Percentiles rank a stretch among this genome's conserved stretches.
phyloP scores from a whole-genome alignment of 345 rosid species.

The Eucalyptus albens region DNA sequence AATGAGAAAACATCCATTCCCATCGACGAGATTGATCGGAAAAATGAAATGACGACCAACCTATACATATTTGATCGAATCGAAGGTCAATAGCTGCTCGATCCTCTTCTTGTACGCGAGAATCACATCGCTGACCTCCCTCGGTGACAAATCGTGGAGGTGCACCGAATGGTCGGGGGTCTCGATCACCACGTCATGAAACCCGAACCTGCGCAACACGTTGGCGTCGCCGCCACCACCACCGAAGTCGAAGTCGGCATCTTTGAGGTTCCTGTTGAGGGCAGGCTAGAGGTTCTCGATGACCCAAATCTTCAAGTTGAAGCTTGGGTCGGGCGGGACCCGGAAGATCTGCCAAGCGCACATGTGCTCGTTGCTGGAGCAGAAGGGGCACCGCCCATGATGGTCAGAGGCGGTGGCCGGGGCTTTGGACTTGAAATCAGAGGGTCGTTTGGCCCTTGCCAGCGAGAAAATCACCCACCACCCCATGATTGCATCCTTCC shows the following conservation, averaged over 20 bases:
- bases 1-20: neutral
- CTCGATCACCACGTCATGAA: constrained; percentile 88
- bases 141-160: constrained; percentile 37
- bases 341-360: constrained; percentile 91
- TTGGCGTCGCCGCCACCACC: neutral
- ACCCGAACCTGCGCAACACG: constrained; percentile 47
- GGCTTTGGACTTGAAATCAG: constrained; percentile 67
- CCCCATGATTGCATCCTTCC: constrained; percentile 46
- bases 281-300: constrained; percentile 87
- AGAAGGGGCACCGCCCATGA: constrained; percentile 43
- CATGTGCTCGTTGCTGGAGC: constrained; percentile 70
- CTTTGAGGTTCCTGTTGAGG: constrained; percentile 36
- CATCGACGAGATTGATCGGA: neutral
- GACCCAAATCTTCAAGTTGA: constrained; percentile 63
- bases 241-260: neutral
- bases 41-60: neutral
- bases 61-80: constrained; percentile 64
- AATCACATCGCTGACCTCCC: constrained; percentile 52
- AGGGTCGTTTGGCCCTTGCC: constrained; percentile 64
- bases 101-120: constrained; percentile 64
- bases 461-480: constrained; percentile 79
- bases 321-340: constrained; percentile 26
- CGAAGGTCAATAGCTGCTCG: constrained; percentile 33
- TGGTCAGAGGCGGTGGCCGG: constrained; percentile 17
- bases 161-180: constrained; percentile 60